Evolutionary conservation across 2,329 filamentous ascomycete species (phyloP).

Genomic region (Beauveria asiatica): DNA sequence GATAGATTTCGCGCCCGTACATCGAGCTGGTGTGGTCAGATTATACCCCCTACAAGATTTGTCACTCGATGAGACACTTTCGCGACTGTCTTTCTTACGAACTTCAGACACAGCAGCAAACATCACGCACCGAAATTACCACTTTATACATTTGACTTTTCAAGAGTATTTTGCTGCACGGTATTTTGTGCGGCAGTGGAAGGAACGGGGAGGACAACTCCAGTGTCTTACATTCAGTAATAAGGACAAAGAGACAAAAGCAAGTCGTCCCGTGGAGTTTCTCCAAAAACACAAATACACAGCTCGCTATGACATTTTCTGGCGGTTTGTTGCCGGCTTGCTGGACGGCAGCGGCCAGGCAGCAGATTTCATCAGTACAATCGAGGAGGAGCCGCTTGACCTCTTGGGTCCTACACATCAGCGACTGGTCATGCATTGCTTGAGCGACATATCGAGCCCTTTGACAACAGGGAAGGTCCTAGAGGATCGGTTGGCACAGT

Average conservation of each 20-base stretch:
- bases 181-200: slow-evolving; percentile 28
- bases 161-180: slow-evolving; percentile 34
- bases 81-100: background rate
- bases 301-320: slow-evolving; percentile 25
- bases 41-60: background rate
- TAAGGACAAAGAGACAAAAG: background rate
- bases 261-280: slow-evolving; percentile 16
- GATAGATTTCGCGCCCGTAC: slow-evolving; percentile 11
- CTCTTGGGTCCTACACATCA: too few relatives aligned
- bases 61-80: slow-evolving; percentile 9
- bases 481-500: slow-evolving; percentile 13
- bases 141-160: slow-evolving; percentile 34
- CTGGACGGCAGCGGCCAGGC: too few relatives aligned
- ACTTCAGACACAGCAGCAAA: too few relatives aligned
- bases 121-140: slow-evolving; percentile 19
- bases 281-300: slow-evolving; percentile 29
- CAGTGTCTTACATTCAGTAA: slow-evolving; percentile 12
- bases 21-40: too few relatives aligned
- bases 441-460: slow-evolving; percentile 18
- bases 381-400: too few relatives aligned
- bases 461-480: slow-evolving; percentile 10
- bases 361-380: too few relatives aligned
- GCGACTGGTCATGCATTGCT: too few relatives aligned
- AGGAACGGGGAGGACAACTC: slow-evolving; percentile 10
- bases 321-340: too few relatives aligned